Conservation (phyloP, 768 basidiomycete genomes). For the Austroboletus festivus region DNA sequence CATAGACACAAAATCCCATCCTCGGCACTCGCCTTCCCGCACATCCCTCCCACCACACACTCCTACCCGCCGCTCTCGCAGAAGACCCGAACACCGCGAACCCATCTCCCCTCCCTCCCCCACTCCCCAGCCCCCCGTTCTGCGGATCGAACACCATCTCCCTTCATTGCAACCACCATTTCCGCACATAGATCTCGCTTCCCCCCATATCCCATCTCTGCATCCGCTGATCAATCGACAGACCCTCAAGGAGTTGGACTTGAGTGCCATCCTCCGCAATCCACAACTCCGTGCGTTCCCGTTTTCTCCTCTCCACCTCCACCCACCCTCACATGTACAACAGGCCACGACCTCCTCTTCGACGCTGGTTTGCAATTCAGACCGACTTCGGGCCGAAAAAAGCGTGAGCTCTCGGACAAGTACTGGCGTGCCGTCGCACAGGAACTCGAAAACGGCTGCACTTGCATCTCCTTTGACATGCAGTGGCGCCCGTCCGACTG, state of each 20-base stretch:
- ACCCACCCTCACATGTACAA: conserved; percentile 8
- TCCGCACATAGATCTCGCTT: conserved; percentile 39
- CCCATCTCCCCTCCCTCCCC: conserved; percentile 26
- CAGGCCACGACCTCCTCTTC: conserved; percentile 88
- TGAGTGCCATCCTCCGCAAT: conserved; percentile 82
- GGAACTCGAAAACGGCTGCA: conserved; percentile 80
- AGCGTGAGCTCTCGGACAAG: conserved; percentile 66
- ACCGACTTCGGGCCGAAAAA: conserved; percentile 70
- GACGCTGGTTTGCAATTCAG: conserved; percentile 83
- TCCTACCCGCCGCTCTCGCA: conserved; percentile 31
- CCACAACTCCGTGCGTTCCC: conserved; percentile 79
- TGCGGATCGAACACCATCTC: conserved; percentile 25
- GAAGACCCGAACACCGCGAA: conserved; percentile 29
- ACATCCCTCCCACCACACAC: conserved; percentile 20
- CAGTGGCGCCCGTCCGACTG: conserved; percentile 52
- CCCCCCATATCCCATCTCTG: conserved; percentile 62
- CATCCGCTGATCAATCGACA: conserved; percentile 78
- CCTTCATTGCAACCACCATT: conserved; percentile 29
- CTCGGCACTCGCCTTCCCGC: conserved; percentile 26
- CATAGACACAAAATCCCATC: conserved; percentile 23
- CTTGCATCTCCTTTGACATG: conserved; percentile 73
- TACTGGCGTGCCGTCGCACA: conserved; percentile 83
- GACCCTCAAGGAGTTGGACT: conserved; percentile 81
- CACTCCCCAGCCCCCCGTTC: conserved; percentile 16
- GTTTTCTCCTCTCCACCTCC: neutral